These are phyloP conservation scores for Chalciporus sp. DNA, from an alignment of 1,284 basidiomycete genomes.

Conservation along the genomic window DNA sequence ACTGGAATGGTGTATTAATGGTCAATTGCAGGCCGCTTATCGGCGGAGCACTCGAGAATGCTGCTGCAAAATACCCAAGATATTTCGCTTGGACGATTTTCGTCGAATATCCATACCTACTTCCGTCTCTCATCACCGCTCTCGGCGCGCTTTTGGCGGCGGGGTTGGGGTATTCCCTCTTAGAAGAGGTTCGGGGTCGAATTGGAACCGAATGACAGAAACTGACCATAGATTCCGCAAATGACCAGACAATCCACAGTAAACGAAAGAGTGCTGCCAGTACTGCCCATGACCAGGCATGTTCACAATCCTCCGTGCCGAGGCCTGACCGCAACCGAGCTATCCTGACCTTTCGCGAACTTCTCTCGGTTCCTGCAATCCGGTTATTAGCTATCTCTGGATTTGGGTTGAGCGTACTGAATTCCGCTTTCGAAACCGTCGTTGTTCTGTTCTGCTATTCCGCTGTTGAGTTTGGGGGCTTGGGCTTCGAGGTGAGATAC, in stretches of 20 bases:
- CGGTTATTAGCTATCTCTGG: conserved; percentile 22
- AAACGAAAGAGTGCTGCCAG: conserved; percentile 11
- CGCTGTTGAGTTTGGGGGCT: conserved; percentile 52
- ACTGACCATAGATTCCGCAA: not conserved
- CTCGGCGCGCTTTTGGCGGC: conserved; percentile 11
- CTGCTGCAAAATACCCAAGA: conserved; percentile 17
- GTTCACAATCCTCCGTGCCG: not conserved
- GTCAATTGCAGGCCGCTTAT: conserved; percentile 18
- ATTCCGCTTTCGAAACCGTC: conserved; percentile 60
- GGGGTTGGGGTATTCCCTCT: conserved; percentile 20
- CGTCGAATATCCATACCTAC: conserved; percentile 26
- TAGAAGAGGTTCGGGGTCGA: conserved; percentile 21
- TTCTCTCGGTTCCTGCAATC: conserved; percentile 23
- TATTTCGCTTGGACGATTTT: conserved; percentile 22
- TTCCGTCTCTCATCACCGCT: conserved; percentile 21
- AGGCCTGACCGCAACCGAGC: not conserved
- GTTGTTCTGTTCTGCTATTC: conserved; percentile 68
- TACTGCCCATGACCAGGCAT: too few species aligned
- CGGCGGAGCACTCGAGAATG: conserved; percentile 24
- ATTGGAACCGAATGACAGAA: not conserved
- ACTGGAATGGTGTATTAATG: too few species aligned
- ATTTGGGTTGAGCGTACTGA: conserved; percentile 43
- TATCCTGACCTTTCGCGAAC: not conserved
- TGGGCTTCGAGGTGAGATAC: conserved; percentile 51
- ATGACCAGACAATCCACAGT: conserved; percentile 21